These are phyloP conservation scores for Leccinum subrobustum DNA, from an alignment of 1,284 basidiomycete genomes.

Conservation along the genomic window DNA sequence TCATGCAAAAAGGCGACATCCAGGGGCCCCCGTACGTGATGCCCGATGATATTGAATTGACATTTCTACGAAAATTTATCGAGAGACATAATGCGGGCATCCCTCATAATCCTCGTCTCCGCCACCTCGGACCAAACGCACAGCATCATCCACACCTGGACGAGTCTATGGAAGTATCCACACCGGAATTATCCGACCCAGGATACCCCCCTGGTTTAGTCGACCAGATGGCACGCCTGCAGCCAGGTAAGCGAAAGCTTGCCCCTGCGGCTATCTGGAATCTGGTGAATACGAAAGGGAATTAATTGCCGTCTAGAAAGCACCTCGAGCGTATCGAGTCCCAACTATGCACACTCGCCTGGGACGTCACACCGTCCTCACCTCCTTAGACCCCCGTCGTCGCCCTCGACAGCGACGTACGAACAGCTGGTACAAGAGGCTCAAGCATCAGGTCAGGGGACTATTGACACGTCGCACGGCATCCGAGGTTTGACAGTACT, in stretches of 20 bases:
- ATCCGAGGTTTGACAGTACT: conserved; percentile 11
- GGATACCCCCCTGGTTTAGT: conserved; percentile 30
- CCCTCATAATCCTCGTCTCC: conserved; percentile 74
- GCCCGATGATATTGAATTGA: conserved; percentile 72
- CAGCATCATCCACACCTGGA: conserved; percentile 38
- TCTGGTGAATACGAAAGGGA: conserved; percentile 7
- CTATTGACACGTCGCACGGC: conserved; percentile 3
- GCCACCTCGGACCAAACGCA: conserved; percentile 43
- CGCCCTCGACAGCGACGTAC: conserved; percentile 33
- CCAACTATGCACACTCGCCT: conserved; percentile 34
- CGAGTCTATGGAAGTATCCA: conserved; percentile 48
- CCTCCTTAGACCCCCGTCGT: conserved; percentile 30
- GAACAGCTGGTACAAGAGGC: conserved; percentile 36
- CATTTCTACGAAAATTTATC: conserved; percentile 76
- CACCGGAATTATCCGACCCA: conserved; percentile 55
- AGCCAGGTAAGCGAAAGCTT: conserved; percentile 35
- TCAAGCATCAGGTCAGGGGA: conserved; percentile 32
- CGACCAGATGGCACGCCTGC: conserved; percentile 37
- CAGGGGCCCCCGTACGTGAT: conserved; percentile 76
- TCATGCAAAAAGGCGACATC: conserved; percentile 83
- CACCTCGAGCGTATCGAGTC: conserved; percentile 31
- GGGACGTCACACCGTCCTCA: conserved; percentile 32
- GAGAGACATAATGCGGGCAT: conserved; percentile 69
- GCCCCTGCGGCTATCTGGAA: background rate
- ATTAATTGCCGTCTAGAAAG: conserved; percentile 21